Percentiles rank a stretch among this genome's conserved stretches.
Evolutionary conservation across 352 stramenopile species (phyloP).

Genomic region (Phytophthora palmivora): DNA sequence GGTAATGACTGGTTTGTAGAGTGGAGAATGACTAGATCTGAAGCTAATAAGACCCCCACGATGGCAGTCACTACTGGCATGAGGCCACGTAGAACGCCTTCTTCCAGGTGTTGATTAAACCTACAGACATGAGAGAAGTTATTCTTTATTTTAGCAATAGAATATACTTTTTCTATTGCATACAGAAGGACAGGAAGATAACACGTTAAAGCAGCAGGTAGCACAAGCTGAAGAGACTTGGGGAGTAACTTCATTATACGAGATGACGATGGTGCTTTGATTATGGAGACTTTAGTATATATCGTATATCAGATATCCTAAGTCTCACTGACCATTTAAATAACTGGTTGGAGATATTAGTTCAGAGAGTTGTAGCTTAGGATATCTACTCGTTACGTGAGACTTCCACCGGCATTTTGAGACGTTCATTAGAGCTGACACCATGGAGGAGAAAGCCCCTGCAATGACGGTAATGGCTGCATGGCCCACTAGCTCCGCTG

Average conservation of each 20-base stretch:
- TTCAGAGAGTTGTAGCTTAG: slow-evolving; percentile 12
- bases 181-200: slow-evolving; percentile 34
- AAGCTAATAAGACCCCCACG: slow-evolving; percentile 34
- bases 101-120: slow-evolving; percentile 48
- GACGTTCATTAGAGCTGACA: slow-evolving; percentile 6
- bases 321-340: no score
- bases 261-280: slow-evolving; percentile 22
- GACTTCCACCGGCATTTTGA: slow-evolving; percentile 15
- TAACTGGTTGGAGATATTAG: no score
- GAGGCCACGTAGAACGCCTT: slow-evolving; percentile 53
- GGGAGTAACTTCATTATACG: slow-evolving; percentile 32
- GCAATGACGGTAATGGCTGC: slow-evolving; percentile 34
- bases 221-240: slow-evolving; percentile 34
- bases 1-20: slow-evolving; percentile 11
- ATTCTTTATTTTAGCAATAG: no score
- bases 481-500: slow-evolving; percentile 51
- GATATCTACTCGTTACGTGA: slow-evolving; percentile 23
- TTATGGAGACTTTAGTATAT: slow-evolving; percentile 10
- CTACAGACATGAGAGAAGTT: slow-evolving; percentile 13
- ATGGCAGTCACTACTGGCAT: slow-evolving; percentile 47
- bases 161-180: not conserved
- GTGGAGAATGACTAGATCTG: slow-evolving; percentile 39
- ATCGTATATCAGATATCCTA: slow-evolving; percentile 19
- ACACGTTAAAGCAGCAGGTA: slow-evolving; percentile 23
- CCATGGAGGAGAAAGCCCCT: slow-evolving; percentile 25